Evolutionary conservation across 2,329 filamentous ascomycete species (phyloP).

Genomic region (Ophiocordyceps robertsii): DNA sequence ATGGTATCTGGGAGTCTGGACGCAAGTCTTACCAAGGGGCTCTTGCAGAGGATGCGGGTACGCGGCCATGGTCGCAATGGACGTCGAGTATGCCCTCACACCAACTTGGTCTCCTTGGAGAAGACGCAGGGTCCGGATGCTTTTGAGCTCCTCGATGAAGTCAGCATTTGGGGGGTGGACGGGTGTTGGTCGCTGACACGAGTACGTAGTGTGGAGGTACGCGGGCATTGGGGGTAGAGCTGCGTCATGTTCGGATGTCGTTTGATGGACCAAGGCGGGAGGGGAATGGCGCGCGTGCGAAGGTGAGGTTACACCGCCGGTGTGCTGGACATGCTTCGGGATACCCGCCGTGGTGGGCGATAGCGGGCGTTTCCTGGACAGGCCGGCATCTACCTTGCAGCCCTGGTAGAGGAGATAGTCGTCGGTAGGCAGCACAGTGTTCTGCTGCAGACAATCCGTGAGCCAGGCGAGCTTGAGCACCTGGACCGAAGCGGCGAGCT

Average conservation of each 20-base stretch:
- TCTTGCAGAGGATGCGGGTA: slow-evolving; percentile 48
- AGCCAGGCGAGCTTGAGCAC: slow-evolving; percentile 50
- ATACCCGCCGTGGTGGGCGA: background rate
- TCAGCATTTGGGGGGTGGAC: slow-evolving; percentile 54
- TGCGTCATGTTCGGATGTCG: slow-evolving; percentile 67
- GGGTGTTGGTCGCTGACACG: slow-evolving; percentile 69
- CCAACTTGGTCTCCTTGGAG: slow-evolving; percentile 67
- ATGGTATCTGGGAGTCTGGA: too few relatives aligned
- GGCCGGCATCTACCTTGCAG: slow-evolving; percentile 11
- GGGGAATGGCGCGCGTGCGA: slow-evolving; percentile 7
- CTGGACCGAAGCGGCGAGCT: slow-evolving; percentile 17
- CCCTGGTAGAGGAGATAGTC: slow-evolving; percentile 44
- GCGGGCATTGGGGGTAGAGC: slow-evolving; percentile 52
- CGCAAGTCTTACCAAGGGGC: slow-evolving; percentile 23
- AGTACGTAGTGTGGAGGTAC: slow-evolving; percentile 49
- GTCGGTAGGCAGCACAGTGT: slow-evolving; percentile 30
- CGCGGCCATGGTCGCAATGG: slow-evolving; percentile 70
- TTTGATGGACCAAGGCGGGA: slow-evolving; percentile 43
- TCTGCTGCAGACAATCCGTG: slow-evolving; percentile 33
- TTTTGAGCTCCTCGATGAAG: slow-evolving; percentile 63
- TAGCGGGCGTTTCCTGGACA: background rate
- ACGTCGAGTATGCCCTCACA: slow-evolving; percentile 73
- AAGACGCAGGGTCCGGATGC: slow-evolving; percentile 57
- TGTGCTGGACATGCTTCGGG: background rate
- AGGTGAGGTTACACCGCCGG: too few relatives aligned